Base-by-base conservation (phyloP, 768 basidiomycete genomes). In the Pholiota molesta region DNA sequence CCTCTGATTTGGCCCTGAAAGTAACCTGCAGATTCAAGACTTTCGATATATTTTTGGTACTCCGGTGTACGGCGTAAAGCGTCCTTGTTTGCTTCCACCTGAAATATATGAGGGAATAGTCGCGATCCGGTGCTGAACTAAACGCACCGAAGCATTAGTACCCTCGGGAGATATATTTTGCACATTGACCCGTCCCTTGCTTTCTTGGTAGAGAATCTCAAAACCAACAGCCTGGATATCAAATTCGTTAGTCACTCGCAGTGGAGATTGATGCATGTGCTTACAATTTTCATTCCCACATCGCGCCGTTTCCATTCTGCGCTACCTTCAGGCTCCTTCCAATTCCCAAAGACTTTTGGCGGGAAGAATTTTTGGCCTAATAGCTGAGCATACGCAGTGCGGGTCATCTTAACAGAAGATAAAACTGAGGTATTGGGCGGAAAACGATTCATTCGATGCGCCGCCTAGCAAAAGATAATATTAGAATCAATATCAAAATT, bases 181-280 rank as follows among this genome's bases (percentile, higher is more conserved):
- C 11, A 65, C 71, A 42, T 80, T 79, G 60, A 77, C 75, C 44
- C 85, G 84, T 52, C 82, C 78, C 73, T 91, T 89, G 61, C 85
- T 90, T 71, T 95, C 95, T 71, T 92, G 89, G 72, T 92, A 98
- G 42, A 97, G 82, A 83, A 99, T 99, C 78, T 99, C 97, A 64
- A 98, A 98, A 1, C 97, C 97, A 64, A 94, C 94, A 2, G 95
- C 89, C 90, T 96, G 69, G 56, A 57, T 57, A 21, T 59, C 45
- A 65, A 33, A 45, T 23, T 42, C 3, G 3, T 19, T 37, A 29
- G 13, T 54, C 37, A 44, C 29, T 31, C 14, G 21, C 29, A 37
- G 13, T 28, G 9, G 10, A 53, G n/a, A 6, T 59, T 23, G 17
- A 10, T 11, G 29, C n/a, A 35, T 17, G 49, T 5, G 74, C 85